Evolutionary conservation across 495 filamentous ascomycete species (phyloP), one percentile per base, ranked within the genome.

Genomic region (Neurospora africana): DNA sequence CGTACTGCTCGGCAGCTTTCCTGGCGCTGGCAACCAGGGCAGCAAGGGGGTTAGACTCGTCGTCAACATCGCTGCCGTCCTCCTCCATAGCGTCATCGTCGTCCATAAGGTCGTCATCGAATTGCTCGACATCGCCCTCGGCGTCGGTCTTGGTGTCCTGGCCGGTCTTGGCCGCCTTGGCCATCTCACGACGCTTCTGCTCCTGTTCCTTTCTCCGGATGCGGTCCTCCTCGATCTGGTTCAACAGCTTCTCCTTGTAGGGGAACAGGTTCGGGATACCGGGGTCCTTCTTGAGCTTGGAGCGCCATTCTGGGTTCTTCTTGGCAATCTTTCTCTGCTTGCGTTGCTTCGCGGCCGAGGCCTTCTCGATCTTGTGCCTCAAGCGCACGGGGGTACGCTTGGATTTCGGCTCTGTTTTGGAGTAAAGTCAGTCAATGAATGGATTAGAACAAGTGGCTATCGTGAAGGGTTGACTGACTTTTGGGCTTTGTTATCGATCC

Each of bases 231-330:
- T 99, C 96, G 75, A 99, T 97, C 80, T 99, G 93, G 36, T 92
- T 88, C 58, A 99, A 86, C 23, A 99, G 87, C 84, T 91, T 93
- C 78, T 98, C 96, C 83, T 99, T 99, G 87, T 94, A 97, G 15
- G 95, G 95, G 83, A 97, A 99, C 35, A 97, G 87, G 78, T 97
- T 99, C 68, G 95, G 95, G 69, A 99, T 98, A 72, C 95, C 95
- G 43, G 94, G 93, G 79, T 97, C 95, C 83, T 98, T 98, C 88
- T 97, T 98, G 72, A 97, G 80, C 80, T 92, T 91, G 74, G 92
- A 95, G 72, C 90, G 88, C 91, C 95, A 97, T 91, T 97, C 88
- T 23, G 96, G 96, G 81, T 98, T 96, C 89, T 94, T 92, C 84
- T 97, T 98, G 33, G 91, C 94, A 67, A 88, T 83, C 85, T 97